phyloP scores from a whole-genome alignment of 2,329 filamentous ascomycete genomes.

The Xylaria sp. region DNA sequence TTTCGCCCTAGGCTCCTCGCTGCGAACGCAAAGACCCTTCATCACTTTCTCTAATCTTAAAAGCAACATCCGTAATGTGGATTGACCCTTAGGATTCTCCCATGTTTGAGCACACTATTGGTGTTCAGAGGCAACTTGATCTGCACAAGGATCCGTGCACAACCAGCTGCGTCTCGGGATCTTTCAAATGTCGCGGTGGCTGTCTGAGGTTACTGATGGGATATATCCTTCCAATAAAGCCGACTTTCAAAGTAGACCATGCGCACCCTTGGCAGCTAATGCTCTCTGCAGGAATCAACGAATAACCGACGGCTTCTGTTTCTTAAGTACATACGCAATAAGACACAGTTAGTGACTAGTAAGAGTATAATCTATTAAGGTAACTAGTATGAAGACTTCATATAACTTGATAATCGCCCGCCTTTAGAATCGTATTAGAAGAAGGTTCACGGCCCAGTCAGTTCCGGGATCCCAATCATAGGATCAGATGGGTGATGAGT shows the following conservation, averaged over 20 bases:
- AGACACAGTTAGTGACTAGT: slow-evolving; percentile 14
- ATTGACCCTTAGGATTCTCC: neutral
- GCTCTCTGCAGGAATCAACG: slow-evolving; percentile 14
- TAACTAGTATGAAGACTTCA: neutral
- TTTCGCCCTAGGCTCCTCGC: slow-evolving; percentile 5
- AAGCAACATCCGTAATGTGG: neutral
- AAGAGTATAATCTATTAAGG: slow-evolving; percentile 6
- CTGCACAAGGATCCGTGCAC: slow-evolving; percentile 18
- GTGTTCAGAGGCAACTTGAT: slow-evolving; percentile 11
- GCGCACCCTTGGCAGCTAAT: slow-evolving; percentile 11
- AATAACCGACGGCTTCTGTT: slow-evolving; percentile 14
- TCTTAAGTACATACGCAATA: neutral
- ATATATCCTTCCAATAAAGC: slow-evolving; percentile 25
- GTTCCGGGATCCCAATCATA: neutral
- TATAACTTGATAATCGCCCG: neutral
- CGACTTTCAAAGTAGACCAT: slow-evolving; percentile 17
- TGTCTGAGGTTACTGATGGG: slow-evolving; percentile 16
- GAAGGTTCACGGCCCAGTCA: slow-evolving; percentile 1
- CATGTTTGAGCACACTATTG: neutral
- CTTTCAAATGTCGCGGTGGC: slow-evolving; percentile 29
- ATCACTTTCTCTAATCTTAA: neutral
- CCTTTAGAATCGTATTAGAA: slow-evolving; percentile 10
- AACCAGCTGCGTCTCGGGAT: neutral
- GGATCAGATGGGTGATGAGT: slow-evolving; percentile 11
- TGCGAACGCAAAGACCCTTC: slow-evolving; percentile 17